A percentile compares a stretch with the other conserved stretches of the same genome.
phyloP scores from a whole-genome alignment of 176 grass and related monocot species.

The Rhipidocladum racemiflorum region DNA sequence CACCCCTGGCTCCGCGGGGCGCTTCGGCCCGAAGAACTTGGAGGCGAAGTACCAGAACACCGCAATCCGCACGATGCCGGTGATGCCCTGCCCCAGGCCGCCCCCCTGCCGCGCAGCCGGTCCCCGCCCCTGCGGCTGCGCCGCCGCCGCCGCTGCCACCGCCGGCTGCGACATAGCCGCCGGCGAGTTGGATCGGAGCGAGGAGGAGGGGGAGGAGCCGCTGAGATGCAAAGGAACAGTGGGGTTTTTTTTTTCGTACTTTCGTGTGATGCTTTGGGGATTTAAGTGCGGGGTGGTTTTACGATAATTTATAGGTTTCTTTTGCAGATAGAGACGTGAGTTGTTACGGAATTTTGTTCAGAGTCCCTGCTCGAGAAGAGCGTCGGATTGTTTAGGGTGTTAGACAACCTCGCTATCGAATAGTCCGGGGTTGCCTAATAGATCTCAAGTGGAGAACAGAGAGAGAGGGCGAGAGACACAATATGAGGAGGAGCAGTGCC shows the following conservation, averaged over 20 bases:
- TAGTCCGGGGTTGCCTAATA: too few relatives aligned
- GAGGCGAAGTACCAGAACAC: slow-evolving; percentile 95
- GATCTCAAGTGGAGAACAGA: too few relatives aligned
- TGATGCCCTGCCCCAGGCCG: slow-evolving; percentile 72
- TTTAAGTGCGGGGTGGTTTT: background rate
- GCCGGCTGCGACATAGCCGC: slow-evolving; percentile 65
- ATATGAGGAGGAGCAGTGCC: too few relatives aligned
- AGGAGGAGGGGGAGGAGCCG: slow-evolving; percentile 22
- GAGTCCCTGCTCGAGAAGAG: background rate
- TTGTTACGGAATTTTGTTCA: background rate
- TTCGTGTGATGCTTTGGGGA: background rate
- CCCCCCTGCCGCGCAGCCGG: slow-evolving; percentile 36
- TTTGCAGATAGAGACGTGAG: background rate
- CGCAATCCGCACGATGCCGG: slow-evolving; percentile 85
- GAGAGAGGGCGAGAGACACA: too few relatives aligned
- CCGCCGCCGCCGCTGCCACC: slow-evolving; percentile 29
- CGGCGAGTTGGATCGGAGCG: slow-evolving; percentile 47
- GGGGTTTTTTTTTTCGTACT: background rate
- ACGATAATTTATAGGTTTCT: slow-evolving; percentile 2
- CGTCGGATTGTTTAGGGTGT: background rate
- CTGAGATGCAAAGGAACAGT: background rate
- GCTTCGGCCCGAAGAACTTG: slow-evolving; percentile 94
- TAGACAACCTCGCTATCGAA: too few relatives aligned
- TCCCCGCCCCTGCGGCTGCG: slow-evolving; percentile 36
- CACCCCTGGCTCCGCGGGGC: slow-evolving; percentile 50